These are phyloP conservation scores for Coemansia sp. DNA, from an alignment of 192 early-diverging fungal species.

Conservation along the genomic window DNA sequence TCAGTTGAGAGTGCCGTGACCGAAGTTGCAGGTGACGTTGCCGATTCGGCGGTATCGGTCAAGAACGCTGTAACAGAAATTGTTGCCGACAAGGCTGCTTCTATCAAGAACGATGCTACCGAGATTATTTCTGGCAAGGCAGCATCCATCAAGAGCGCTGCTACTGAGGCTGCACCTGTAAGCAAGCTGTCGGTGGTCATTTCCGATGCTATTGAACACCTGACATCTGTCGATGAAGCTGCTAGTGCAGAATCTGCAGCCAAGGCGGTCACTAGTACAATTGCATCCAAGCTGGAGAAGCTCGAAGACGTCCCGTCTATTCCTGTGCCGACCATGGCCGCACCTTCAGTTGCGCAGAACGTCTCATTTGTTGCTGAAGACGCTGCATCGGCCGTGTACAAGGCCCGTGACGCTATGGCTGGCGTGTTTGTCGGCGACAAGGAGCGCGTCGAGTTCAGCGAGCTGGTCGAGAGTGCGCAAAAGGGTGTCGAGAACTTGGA, in stretches of 20 bases:
- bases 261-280: neutral
- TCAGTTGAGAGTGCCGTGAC: neutral
- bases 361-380: slow-evolving; percentile 22
- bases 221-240: neutral
- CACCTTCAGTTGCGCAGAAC: neutral
- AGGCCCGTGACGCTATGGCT: slow-evolving; percentile 46
- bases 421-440: slow-evolving; percentile 28
- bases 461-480: slow-evolving; percentile 30
- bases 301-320: slow-evolving; percentile 3
- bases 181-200: neutral
- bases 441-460: slow-evolving; percentile 29
- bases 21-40: neutral
- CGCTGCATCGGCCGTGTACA: slow-evolving; percentile 40
- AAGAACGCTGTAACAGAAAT: neutral
- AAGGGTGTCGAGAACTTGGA: slow-evolving; percentile 39
- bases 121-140: neutral
- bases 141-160: neutral
- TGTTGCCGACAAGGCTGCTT: neutral
- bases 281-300: slow-evolving; percentile 2
- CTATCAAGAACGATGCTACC: neutral
- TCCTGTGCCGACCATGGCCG: slow-evolving; percentile 4
- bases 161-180: slow-evolving; percentile 1
- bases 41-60: neutral
- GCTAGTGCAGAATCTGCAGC: neutral
- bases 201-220: neutral